Base-by-base conservation (phyloP, 2,329 filamentous ascomycete genomes). In the Aspergillus pseudoviridinutans region DNA sequence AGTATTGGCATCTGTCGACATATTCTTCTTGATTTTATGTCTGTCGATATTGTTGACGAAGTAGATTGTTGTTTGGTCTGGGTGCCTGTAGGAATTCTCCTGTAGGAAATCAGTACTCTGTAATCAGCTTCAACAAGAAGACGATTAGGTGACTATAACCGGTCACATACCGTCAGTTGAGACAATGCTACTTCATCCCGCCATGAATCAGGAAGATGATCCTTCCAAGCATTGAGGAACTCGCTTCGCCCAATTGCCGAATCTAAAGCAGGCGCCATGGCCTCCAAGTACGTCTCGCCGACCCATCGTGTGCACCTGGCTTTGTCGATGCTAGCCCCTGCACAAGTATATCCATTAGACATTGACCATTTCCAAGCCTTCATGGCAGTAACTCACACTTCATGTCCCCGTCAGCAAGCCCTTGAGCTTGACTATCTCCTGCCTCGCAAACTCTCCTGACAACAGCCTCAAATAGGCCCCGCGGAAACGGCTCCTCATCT, bases 171-270 rank as follows among this genome's bases (percentile, higher is more conserved):
- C 27, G 66, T 68, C 55, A 78, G 52, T 42, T 69, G 71, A 17
- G 70, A 68, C 35, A 74, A 59, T 20, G 65, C 58, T 22, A 68
- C 73, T 28, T 76, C 68, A 12, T 58, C 57, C 55, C 74, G 72
- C 76, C 76, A 79, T 29, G 69, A 57, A 56, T 79, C 77, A n/a
- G 76, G 76, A 41, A 78, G 64, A 53, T 70, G 67, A 58, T 78
- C 75, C 58, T 72, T 76, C 77, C 77, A 79, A 10, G 64, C 63
- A 50, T 67, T 68, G 8, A 78, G 53, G 38, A 74, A 77, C 8
- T 74, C 68, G 38, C 59, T 69, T 35, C 68, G 64, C 14, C 65
- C 65, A 56, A 74, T 61, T 7, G 74, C 68, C 41, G 68, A 66
- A 35, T 58, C 61, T 7, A 63, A 50, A 28, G 60, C 68, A 4